Base-by-base conservation (phyloP, 1,284 basidiomycete species). In the Earliella scabrosa region DNA sequence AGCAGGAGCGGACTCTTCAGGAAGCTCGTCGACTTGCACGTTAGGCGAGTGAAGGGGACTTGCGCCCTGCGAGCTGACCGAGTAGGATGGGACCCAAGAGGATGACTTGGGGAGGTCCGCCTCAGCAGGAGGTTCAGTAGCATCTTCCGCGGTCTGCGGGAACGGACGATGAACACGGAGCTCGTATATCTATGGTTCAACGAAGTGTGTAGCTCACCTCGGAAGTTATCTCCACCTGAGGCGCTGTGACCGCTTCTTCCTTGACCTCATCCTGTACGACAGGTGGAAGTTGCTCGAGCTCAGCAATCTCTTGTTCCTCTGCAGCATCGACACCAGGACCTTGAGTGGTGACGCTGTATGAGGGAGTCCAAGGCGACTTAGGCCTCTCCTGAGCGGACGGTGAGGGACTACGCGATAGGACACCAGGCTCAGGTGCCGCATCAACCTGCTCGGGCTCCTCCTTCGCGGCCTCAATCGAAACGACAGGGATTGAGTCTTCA, bases 341-440 rank as follows among this genome's bases (percentile, higher is more conserved):
- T 63, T 76, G 76, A 23, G 51, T 68, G 7, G 63, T 72, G 29
- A 78, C 77, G 44, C 69, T 73, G 64, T 78, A 79, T 3, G 76
- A 77, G 4, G 76, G 74, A 6, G 75, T 77, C 75, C 75, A 79
- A 4, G 76, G 76, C 8, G 73, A 73, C 60, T 71, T 73, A n/a
- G 73, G 73, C 35, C 71, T 63, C 36, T 73, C 68, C 16, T 58
- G 43, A 31, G 47, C 29, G 10, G 60, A 58, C 13, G 59, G 56
- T 7, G 56, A 58, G 11, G 59, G 59, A 45, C 60, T 62, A 13
- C 45, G 46, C 20, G 60, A 50, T n/a, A n/a, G n/a, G 2, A 41
- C 29, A 34, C 39, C 44, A 16, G 24, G 44, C 18, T 31, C 29
- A 7, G 13, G 7, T 13, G 13, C 7, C 29, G 29, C 29, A 7